Evolutionary conservation across 768 basidiomycete genomes (phyloP).

Genomic region (Lepiota venenata): DNA sequence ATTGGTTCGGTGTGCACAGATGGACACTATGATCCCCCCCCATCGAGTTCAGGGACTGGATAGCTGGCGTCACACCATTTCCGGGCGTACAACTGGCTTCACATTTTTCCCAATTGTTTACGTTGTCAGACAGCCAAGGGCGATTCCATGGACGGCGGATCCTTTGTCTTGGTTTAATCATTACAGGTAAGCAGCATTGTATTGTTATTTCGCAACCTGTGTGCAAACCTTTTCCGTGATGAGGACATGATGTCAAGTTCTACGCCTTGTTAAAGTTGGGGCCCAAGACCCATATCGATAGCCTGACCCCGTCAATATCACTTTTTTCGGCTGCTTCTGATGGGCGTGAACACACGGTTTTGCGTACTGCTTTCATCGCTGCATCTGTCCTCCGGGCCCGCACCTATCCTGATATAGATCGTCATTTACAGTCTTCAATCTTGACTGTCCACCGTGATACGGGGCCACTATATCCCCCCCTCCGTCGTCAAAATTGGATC

Average conservation of each 20-base stretch:
- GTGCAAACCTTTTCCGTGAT: not conserved
- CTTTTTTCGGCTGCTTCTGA: slow-evolving; percentile 16
- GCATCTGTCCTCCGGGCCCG: slow-evolving; percentile 15
- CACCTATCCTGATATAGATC: slow-evolving; percentile 10
- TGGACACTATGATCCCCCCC: not conserved
- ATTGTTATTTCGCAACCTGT: not conserved
- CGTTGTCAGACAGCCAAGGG: too few species aligned
- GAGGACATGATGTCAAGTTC: slow-evolving; percentile 15
- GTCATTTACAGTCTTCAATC: slow-evolving; percentile 4
- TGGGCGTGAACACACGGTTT: slow-evolving; percentile 11
- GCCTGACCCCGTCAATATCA: slow-evolving; percentile 19
- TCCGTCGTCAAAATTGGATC: slow-evolving; percentile 11
- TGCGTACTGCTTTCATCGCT: slow-evolving; percentile 18
- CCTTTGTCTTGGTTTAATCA: slow-evolving; percentile 15
- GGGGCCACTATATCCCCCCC: too few species aligned
- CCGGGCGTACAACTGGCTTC: slow-evolving; percentile 9
- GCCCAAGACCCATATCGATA: slow-evolving; percentile 16
- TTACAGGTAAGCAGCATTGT: slow-evolving; percentile 9
- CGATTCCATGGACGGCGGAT: slow-evolving; percentile 14
- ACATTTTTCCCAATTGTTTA: slow-evolving; percentile 8
- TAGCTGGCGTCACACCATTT: not conserved
- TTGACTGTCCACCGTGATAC: too few species aligned
- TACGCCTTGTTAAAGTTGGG: slow-evolving; percentile 17
- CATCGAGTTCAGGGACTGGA: not conserved
- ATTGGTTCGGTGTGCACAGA: too few species aligned